phyloP scores from a whole-genome alignment of 345 rosid species.

The Populus alba region DNA sequence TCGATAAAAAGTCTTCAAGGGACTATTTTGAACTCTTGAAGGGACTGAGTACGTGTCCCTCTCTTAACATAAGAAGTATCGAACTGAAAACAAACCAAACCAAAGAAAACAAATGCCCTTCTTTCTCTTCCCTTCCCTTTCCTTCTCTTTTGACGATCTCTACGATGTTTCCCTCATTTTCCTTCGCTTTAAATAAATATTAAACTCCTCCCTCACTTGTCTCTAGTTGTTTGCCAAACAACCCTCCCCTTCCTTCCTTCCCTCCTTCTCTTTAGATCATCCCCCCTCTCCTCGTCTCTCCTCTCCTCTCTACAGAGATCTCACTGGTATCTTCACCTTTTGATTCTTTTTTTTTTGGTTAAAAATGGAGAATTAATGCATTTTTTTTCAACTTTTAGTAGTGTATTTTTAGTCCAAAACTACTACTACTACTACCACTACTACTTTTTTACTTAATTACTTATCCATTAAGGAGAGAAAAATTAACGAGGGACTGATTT shows the following conservation, averaged over 20 bases:
- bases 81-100: not conserved
- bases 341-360: not conserved
- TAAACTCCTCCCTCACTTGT: not conserved
- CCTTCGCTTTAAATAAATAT: not conserved
- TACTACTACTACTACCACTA: not conserved
- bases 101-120: not conserved
- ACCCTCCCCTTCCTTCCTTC: not conserved
- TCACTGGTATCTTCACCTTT: not conserved
- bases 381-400: not conserved
- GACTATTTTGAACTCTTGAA: not conserved
- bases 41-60: not conserved
- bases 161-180: conserved; percentile 22
- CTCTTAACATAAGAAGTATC: conserved; percentile 26
- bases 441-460: not conserved
- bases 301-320: not conserved
- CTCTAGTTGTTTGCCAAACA: not conserved
- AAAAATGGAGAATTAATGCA: not conserved
- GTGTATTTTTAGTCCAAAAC: not conserved
- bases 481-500: not conserved
- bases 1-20: not conserved
- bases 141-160: conserved; percentile 25
- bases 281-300: not conserved
- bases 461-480: not conserved
- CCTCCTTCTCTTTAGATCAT: not conserved
- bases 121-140: not conserved